Conservation (phyloP, 2,329 filamentous ascomycete species). For the Dactylellina cionopaga region DNA sequence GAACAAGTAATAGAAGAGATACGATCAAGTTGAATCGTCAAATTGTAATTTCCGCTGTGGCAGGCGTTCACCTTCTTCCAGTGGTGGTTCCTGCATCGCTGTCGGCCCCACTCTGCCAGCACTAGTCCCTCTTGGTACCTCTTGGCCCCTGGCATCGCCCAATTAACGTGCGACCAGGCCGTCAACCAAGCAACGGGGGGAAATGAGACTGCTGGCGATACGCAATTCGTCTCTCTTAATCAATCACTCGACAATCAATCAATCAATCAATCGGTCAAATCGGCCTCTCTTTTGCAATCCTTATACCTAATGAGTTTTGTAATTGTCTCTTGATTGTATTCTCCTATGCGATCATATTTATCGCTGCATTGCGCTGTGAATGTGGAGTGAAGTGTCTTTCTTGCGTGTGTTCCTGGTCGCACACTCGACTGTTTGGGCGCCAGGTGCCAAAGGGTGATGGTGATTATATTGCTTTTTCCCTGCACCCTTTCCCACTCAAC, state of each 20-base stretch:
- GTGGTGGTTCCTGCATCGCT: background rate
- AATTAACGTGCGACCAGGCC: background rate
- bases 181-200: background rate
- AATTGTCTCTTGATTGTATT: too few relatives aligned
- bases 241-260: background rate
- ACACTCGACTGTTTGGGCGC: too few relatives aligned
- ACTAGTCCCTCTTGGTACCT: background rate
- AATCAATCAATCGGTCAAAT: background rate
- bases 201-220: background rate
- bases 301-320: too few relatives aligned
- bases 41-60: constrained; percentile 22
- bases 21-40: too few relatives aligned
- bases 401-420: background rate
- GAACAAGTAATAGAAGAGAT: too few relatives aligned
- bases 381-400: background rate
- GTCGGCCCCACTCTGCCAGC: background rate
- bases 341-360: too few relatives aligned
- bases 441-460: too few relatives aligned
- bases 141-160: background rate
- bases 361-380: too few relatives aligned
- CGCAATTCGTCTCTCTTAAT: background rate
- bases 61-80: background rate
- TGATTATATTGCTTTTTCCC: too few relatives aligned
- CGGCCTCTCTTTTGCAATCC: too few relatives aligned
- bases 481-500: too few relatives aligned